phyloP scores from a whole-genome alignment of 441 rosid species.

The Populus hybrid region DNA sequence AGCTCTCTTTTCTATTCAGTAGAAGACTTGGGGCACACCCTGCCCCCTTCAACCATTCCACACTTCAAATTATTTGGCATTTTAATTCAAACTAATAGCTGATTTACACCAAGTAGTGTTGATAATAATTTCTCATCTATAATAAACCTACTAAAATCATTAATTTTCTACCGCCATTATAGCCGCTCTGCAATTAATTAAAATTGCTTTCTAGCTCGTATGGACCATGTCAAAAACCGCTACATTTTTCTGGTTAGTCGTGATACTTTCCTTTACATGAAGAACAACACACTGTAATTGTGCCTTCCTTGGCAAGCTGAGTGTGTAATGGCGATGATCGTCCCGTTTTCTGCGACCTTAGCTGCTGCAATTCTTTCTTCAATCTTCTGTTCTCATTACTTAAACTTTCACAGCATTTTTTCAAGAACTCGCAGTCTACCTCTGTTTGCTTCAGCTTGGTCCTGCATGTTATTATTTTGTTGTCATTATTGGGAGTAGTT shows the following conservation, averaged over 20 bases:
- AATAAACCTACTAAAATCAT: neutral
- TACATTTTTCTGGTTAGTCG: neutral
- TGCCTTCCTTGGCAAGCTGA: neutral
- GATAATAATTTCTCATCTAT: neutral
- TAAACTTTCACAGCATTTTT: conserved; percentile 37
- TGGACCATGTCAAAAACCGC: conserved; percentile 1
- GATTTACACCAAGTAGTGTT: neutral
- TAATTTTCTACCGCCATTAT: neutral
- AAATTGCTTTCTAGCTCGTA: neutral
- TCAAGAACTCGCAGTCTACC: conserved; percentile 37
- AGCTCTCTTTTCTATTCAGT: neutral
- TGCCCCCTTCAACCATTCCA: neutral
- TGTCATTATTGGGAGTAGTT: too few species aligned
- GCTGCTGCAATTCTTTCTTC: conserved; percentile 42
- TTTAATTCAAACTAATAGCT: neutral
- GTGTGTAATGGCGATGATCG: neutral
- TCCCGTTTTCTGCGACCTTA: conserved; percentile 18
- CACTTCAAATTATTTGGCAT: neutral
- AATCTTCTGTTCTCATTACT: conserved; percentile 35
- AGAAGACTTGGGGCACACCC: neutral
- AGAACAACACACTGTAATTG: conserved; percentile 8
- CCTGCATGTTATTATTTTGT: conserved; percentile 19
- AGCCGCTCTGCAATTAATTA: neutral
- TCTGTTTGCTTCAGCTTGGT: conserved; percentile 50
- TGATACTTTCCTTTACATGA: conserved; percentile 18